These are phyloP conservation scores for Pseudogymnoascus sp. DNA, from an alignment of 2,329 filamentous ascomycete genomes.

Conservation along the genomic window DNA sequence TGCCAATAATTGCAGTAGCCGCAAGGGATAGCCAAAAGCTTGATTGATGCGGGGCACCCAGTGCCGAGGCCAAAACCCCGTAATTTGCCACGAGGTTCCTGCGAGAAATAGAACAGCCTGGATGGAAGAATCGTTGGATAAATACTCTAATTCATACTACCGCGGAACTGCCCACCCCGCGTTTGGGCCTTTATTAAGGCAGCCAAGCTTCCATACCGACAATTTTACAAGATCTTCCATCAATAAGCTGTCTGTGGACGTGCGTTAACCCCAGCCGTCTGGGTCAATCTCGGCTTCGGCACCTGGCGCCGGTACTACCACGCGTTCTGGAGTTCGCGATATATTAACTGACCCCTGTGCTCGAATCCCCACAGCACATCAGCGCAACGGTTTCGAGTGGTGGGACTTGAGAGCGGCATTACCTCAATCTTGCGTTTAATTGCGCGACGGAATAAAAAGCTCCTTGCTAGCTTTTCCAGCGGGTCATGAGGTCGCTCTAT, in stretches of 20 bases:
- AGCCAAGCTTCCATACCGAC: not conserved
- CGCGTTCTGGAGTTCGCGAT: not conserved
- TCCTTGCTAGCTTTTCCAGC: not conserved
- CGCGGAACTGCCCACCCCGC: not conserved
- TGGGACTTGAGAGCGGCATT: not conserved
- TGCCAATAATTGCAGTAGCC: not conserved
- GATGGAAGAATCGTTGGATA: not conserved
- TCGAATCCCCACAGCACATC: not conserved
- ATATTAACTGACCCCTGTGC: not conserved
- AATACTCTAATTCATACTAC: constrained; percentile 3
- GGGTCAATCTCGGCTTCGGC: not conserved
- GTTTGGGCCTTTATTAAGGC: not conserved
- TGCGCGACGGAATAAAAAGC: not conserved
- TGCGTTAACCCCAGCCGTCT: not conserved
- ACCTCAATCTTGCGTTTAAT: not conserved
- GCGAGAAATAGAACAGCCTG: not conserved
- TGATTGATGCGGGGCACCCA: not conserved
- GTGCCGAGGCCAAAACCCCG: not conserved
- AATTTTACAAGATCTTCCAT: not conserved
- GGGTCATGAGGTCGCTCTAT: not conserved
- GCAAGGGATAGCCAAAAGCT: not conserved
- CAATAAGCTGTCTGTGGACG: not conserved
- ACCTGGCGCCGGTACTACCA: not conserved
- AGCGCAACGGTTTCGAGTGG: not conserved
- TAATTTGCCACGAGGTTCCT: not conserved